Percentiles rank a stretch among this genome's conserved stretches.
Evolutionary conservation across 768 basidiomycete species (phyloP).

Genomic region (Phylloporus sp.): DNA sequence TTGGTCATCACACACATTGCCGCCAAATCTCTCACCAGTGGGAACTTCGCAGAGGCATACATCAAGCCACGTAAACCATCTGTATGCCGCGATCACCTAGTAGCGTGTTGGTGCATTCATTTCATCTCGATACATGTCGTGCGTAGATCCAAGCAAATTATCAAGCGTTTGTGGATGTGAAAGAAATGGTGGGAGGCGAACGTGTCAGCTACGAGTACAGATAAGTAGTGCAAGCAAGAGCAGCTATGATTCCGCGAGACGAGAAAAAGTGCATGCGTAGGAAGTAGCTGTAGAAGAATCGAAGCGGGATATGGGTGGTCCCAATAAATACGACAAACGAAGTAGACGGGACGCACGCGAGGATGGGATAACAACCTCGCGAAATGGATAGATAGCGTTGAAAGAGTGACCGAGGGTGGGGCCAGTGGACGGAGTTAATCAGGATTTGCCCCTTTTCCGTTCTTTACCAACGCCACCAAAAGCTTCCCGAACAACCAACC

Average conservation of each 20-base stretch:
- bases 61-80: background rate
- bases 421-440: conserved; percentile 3
- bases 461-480: conserved; percentile 86
- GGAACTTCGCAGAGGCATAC: background rate
- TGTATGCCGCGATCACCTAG: conserved; percentile 1
- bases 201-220: conserved; percentile 21
- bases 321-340: conserved; percentile 15
- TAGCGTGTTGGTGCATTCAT: conserved; percentile 5
- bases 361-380: conserved; percentile 9
- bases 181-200: conserved; percentile 2
- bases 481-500: conserved; percentile 89
- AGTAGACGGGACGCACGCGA: conserved; percentile 4
- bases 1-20: background rate
- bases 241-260: conserved; percentile 3
- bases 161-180: background rate
- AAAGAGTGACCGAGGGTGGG: background rate
- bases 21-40: background rate
- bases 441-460: conserved; percentile 70
- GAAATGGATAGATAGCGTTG: conserved; percentile 16
- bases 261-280: background rate
- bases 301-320: conserved; percentile 9
- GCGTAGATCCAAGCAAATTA: conserved; percentile 22
- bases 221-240: conserved; percentile 10
- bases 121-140: conserved; percentile 9
- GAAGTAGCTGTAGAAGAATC: conserved; percentile 2